Evolutionary conservation across 352 stramenopile genomes (phyloP), one percentile per base, ranked within the genome.

Genomic region (Phytophthora kernoviae): DNA sequence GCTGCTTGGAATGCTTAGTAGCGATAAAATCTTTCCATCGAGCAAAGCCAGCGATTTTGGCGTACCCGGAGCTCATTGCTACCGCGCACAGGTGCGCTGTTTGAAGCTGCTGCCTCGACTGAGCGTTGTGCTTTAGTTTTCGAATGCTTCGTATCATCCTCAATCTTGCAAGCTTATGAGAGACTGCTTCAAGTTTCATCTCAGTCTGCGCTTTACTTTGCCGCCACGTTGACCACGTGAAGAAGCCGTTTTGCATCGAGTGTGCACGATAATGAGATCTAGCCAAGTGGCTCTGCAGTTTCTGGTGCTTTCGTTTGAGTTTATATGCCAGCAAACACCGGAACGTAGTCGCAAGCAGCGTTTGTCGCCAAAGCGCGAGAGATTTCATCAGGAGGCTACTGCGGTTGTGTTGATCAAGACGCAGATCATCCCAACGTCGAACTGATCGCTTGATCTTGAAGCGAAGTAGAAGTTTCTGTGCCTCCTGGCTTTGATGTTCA

Each of bases 311-410:
- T 4, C 39, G 62, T 14, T 2, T 32, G 10, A 52, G 56, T 18
- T 43, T 57, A 32, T 59, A 32, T 2, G 10, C 4, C n/a, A 45
- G 6, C 1, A 65, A 54, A 1, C 50, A 8, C 21, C 49, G 55
- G 37, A 77, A 79, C 3, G 33, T 33, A 18, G 36, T 52, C 1
- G 40, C 58, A 4, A 78, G 36, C 0, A 53, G 37, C 7, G 49
- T 61, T 26, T 68, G 68, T 6, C 49, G 64, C 56, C 56, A 73
- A 20, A 68, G 40, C 0, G 27, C 34, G 0, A 74, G 24, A 24
- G 53, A 57, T 32, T 62, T 64, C 20, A 37, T 18, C 10, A 78
- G 2, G 7, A 70, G 40, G 44, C 37, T 14, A 11, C 49, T 59
- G 10, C n/a, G 36, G 37, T 54, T 22, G 11, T 52, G 42, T 2